Percentiles rank a stretch among this genome's conserved stretches.
phyloP scores from a whole-genome alignment of 2,329 filamentous ascomycete genomes.

The Paecilomyces sp. region DNA sequence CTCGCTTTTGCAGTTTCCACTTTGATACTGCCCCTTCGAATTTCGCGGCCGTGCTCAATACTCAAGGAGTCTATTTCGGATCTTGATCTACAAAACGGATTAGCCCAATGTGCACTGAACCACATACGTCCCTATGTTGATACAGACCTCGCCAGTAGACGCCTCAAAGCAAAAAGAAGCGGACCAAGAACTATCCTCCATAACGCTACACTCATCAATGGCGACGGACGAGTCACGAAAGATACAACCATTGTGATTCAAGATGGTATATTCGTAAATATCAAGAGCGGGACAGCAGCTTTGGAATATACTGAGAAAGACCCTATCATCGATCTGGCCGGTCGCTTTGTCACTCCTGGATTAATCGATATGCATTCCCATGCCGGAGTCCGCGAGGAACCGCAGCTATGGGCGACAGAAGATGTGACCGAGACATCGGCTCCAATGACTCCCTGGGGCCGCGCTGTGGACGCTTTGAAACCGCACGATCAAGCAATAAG shows the following conservation, averaged over 20 bases:
- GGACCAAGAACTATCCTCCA: neutral
- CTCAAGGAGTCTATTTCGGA: neutral
- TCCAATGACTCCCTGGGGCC: slow-evolving; percentile 47
- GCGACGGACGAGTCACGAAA: neutral
- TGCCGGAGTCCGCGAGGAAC: slow-evolving; percentile 53
- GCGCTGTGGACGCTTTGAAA: slow-evolving; percentile 57
- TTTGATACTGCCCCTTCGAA: neutral
- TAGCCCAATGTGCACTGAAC: neutral
- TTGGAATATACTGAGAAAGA: neutral
- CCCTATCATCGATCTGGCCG: slow-evolving; percentile 19
- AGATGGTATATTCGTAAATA: neutral
- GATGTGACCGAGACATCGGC: slow-evolving; percentile 8
- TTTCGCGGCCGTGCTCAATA: neutral
- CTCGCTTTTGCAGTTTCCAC: neutral
- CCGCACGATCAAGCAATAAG: slow-evolving; percentile 56
- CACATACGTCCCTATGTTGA: neutral
- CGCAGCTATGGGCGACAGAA: slow-evolving; percentile 45
- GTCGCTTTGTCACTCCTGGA: slow-evolving; percentile 56
- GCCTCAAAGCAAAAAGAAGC: neutral
- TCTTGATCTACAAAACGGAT: neutral
- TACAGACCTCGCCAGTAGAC: neutral
- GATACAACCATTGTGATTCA: neutral
- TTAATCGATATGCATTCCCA: slow-evolving; percentile 68
- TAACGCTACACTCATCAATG: neutral
- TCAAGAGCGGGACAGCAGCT: neutral